These are phyloP conservation scores for Nakaseomyces uthaithaninus DNA, from an alignment of 1,139 yeast species.

Conservation along the genomic window DNA sequence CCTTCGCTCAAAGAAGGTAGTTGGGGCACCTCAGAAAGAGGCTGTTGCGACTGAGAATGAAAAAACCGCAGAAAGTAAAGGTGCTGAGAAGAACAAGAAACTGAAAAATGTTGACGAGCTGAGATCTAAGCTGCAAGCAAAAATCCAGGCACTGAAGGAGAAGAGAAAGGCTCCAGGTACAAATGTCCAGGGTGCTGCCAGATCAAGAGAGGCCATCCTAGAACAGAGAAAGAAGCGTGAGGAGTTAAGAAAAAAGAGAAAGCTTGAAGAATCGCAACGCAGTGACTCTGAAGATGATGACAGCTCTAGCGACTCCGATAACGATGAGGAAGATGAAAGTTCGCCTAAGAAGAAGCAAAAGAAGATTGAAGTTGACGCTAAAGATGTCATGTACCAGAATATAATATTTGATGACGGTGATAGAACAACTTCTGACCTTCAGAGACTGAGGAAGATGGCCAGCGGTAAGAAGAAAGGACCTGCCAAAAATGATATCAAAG, in stretches of 20 bases:
- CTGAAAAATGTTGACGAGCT: slow-evolving; percentile 55
- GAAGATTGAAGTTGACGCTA: slow-evolving; percentile 35
- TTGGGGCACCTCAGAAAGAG: slow-evolving; percentile 13
- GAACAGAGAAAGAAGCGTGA: slow-evolving; percentile 46
- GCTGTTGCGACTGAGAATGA: slow-evolving; percentile 10
- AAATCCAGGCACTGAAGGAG: slow-evolving; percentile 61
- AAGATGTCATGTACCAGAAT: slow-evolving; percentile 62
- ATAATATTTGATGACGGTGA: slow-evolving; percentile 80
- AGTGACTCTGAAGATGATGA: slow-evolving; percentile 35
- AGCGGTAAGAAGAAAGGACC: slow-evolving; percentile 62
- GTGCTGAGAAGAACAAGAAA: slow-evolving; percentile 34
- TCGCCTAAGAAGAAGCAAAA: slow-evolving; percentile 33
- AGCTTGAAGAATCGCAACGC: slow-evolving; percentile 36
- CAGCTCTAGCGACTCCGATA: slow-evolving; percentile 36
- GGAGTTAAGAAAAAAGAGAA: slow-evolving; percentile 33
- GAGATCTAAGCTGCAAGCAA: slow-evolving; percentile 62
- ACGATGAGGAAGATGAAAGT: slow-evolving; percentile 35
- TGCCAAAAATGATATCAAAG: slow-evolving; percentile 73
- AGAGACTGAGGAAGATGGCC: slow-evolving; percentile 49
- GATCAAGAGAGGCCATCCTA: slow-evolving; percentile 67
- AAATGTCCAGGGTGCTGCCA: slow-evolving; percentile 69
- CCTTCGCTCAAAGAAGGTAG: slow-evolving; percentile 3
- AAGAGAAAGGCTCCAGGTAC: slow-evolving; percentile 91
- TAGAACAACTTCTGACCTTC: slow-evolving; percentile 68
- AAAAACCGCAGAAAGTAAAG: slow-evolving; percentile 15